Evolutionary conservation across 805 yeast species (phyloP), one percentile per base, ranked within the genome.

Genomic region (Saturnispora serradocipensis): DNA sequence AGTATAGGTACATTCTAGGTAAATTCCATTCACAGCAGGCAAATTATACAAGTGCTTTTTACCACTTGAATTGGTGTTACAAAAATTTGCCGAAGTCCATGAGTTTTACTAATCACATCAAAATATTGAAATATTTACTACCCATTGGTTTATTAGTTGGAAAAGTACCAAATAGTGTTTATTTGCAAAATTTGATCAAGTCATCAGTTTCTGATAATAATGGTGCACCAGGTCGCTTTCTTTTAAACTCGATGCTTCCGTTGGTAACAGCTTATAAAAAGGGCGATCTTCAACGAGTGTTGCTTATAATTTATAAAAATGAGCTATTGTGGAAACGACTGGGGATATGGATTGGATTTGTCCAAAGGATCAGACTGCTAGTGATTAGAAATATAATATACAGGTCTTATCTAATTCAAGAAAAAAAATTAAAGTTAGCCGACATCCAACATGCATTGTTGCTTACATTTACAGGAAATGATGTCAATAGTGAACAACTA

Each of bases 131-230:
- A 48, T 73, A 72, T 49, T 61, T 80, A 46, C 58, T 81, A 3
- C 87, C 87, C 0, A 66, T 75, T 7, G 71, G 79, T 4, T 62
- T 81, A 10, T 58, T 78, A 1, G 70, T 80, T 24, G 86, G 86
- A 0, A 78, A 72, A 49, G 56, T 67, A 1, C 80, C 82, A 1
- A 71, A 72, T 49, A 62, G 72, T 25, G 47, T 43, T 1, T 45
- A 65, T 11, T 48, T 71, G 2, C 49, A 38, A 22, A 20, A 42
- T 1, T 55, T 56, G 32, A 45, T 62, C 15, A 58, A 58, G 5
- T 49, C 51, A 1, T 44, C 45, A 3, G 48, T 43, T 25, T 7
- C 48, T 35, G 48, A 52, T 20, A 49, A 51, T 35, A 20, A 35
- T 16, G 57, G 54, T 1, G 40, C 27, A 20, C 11, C 39, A 9